phyloP scores from a whole-genome alignment of 2,329 filamentous ascomycete species.

The Shiraia bambusicola region DNA sequence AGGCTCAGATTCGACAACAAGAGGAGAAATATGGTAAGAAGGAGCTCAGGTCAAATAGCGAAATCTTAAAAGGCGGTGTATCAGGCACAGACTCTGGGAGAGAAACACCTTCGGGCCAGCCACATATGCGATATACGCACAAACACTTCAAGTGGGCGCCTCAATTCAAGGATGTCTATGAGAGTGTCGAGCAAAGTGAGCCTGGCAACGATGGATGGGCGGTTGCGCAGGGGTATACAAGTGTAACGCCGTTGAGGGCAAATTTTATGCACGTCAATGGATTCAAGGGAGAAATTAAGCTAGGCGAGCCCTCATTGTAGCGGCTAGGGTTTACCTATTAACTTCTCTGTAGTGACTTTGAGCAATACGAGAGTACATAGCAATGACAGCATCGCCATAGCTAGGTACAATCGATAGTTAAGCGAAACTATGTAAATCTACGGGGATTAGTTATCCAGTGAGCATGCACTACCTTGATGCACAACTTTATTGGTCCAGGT shows the following conservation, averaged over 20 bases:
- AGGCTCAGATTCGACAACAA: conserved; percentile 70
- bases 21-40: conserved; percentile 53
- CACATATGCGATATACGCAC: conserved; percentile 62
- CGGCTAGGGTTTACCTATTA: no score
- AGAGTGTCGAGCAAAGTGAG: conserved; percentile 75
- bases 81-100: conserved; percentile 23
- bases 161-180: conserved; percentile 80
- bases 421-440: no score
- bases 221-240: conserved; percentile 83
- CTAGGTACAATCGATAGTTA: no score
- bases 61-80: conserved; percentile 14
- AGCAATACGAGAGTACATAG: no score
- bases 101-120: conserved; percentile 31
- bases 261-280: conserved; percentile 75
- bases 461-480: no score
- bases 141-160: conserved; percentile 96
- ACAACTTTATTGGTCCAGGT: no score
- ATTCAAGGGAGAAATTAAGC: conserved; percentile 36
- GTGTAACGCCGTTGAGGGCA: conserved; percentile 85
- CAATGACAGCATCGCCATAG: no score
- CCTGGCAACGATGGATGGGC: conserved; percentile 93
- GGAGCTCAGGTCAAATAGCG: conserved; percentile 31
- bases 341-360: no score
- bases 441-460: no score
- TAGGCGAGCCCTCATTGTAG: conserved; percentile 11